These are phyloP conservation scores for Penicillium sp. DNA, from an alignment of 2,329 filamentous ascomycete genomes.

Conservation along the genomic window DNA sequence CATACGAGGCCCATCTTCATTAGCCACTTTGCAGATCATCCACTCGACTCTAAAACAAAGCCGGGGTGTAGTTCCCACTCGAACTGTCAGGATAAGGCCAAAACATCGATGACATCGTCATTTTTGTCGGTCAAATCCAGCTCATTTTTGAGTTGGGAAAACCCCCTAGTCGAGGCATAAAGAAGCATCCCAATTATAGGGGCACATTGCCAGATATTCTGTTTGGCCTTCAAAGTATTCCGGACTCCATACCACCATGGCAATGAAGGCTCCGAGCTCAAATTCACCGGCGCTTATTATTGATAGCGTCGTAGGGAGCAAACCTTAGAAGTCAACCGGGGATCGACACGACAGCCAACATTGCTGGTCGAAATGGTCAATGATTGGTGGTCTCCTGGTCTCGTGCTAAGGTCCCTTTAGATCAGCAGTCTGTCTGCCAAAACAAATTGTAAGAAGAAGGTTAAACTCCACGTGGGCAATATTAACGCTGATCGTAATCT, in stretches of 20 bases:
- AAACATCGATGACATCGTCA: not conserved
- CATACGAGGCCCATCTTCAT: slow-evolving; percentile 18
- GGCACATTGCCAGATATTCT: no score
- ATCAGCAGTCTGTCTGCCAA: not conserved
- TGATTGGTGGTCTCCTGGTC: not conserved
- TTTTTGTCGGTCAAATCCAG: no score
- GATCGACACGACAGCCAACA: not conserved
- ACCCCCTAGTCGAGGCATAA: no score
- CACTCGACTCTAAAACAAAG: not conserved
- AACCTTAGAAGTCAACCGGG: not conserved
- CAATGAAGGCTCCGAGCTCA: no score
- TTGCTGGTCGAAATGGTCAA: not conserved
- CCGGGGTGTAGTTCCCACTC: not conserved
- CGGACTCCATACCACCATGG: no score
- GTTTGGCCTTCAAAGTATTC: no score
- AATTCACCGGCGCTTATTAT: no score
- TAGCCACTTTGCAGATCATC: slow-evolving; percentile 21
- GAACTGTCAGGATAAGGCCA: not conserved
- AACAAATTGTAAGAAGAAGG: not conserved
- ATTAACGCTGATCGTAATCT: not conserved
- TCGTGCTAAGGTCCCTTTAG: not conserved
- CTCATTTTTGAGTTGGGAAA: no score
- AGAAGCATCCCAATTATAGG: no score
- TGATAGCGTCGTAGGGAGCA: no score
- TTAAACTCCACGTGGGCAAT: not conserved